Base-by-base conservation (phyloP, 2,329 filamentous ascomycete genomes). In the Magnaporthales sp. region DNA sequence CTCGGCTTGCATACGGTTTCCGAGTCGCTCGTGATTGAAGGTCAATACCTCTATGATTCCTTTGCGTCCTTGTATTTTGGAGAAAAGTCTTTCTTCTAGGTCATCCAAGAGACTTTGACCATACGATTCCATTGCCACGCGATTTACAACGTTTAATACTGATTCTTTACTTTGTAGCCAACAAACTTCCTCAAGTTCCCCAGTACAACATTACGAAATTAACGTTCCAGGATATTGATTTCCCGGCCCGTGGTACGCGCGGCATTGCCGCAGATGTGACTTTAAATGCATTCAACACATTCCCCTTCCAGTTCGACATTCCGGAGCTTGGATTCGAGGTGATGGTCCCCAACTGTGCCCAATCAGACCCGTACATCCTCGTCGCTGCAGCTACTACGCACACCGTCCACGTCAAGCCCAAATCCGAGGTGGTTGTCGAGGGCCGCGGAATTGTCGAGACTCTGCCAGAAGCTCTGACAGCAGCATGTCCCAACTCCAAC, bases 291-390 rank as follows among this genome's bases (percentile, higher is more conserved):
- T 81, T 85, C 72, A 96, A 98, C 76, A 81, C 88, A 66, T 96
- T 92, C 73, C 92, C 93, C 0, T 77, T 99, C 64, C 85, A 89
- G 67, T 80, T 97, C 66, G 84, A 86, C 26, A 81, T 97, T 24
- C 95, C 95, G 13, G 82, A 90, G 51, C 86, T 98, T 67, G 88
- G 86, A 0, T 97, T 98, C 73, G 89, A 93, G 69, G 87, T 98
- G 31, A 81, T 97, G 62, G 89, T 98, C 6, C 89, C 92, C 60
- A 92, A 92, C 69, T 99, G 95, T 77, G 82, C 85, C 29, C 81
- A 85, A 4, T 80, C 86, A 26, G 88, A 95, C 67, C 85, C 89
- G 3, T 87, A 89, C 69, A 95, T 99, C 72, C 82, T 87, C 70
- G 84, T 98, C 66, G 93, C 92, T 3, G 87, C 91, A 72, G 92